Percentiles rank a stretch among this genome's conserved stretches.
phyloP scores from a whole-genome alignment of 768 basidiomycete species.

The Melanogaster broomeanus region DNA sequence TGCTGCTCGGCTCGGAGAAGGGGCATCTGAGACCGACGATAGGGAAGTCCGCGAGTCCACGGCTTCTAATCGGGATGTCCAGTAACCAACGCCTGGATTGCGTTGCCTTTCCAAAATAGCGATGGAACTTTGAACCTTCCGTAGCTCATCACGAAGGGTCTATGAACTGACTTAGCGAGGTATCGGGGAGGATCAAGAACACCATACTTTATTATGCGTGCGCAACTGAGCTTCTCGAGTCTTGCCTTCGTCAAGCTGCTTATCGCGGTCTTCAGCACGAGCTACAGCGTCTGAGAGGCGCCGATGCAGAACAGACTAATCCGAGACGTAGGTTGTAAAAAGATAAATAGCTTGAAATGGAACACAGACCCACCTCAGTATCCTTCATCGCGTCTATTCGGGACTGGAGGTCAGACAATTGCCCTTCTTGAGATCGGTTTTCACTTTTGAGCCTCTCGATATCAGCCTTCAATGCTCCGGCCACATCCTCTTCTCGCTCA shows the following conservation, averaged over 20 bases:
- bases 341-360: background rate
- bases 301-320: slow-evolving; percentile 46
- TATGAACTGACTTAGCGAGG: slow-evolving; percentile 34
- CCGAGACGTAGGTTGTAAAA: slow-evolving; percentile 1
- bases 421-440: slow-evolving; percentile 47
- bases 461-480: slow-evolving; percentile 52
- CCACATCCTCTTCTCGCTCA: slow-evolving; percentile 57
- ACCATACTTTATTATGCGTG: slow-evolving; percentile 72
- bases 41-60: slow-evolving; percentile 37
- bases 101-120: slow-evolving; percentile 87
- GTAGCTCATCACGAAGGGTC: slow-evolving; percentile 91
- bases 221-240: slow-evolving; percentile 69
- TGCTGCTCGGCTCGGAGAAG: slow-evolving; percentile 34
- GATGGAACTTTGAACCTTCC: slow-evolving; percentile 93
- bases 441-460: slow-evolving; percentile 54
- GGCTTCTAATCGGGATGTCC: slow-evolving; percentile 54
- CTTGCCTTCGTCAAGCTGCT: slow-evolving; percentile 73
- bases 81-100: slow-evolving; percentile 94
- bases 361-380: slow-evolving; percentile 55
- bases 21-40: slow-evolving; percentile 44
- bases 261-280: slow-evolving; percentile 56
- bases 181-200: background rate
- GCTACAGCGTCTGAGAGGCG: slow-evolving; percentile 50
- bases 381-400: slow-evolving; percentile 53
- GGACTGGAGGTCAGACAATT: slow-evolving; percentile 55